Percentiles rank a stretch among this genome's conserved stretches.
phyloP scores from a whole-genome alignment of 352 stramenopile genomes.

The Poterioochromonas sp. region DNA sequence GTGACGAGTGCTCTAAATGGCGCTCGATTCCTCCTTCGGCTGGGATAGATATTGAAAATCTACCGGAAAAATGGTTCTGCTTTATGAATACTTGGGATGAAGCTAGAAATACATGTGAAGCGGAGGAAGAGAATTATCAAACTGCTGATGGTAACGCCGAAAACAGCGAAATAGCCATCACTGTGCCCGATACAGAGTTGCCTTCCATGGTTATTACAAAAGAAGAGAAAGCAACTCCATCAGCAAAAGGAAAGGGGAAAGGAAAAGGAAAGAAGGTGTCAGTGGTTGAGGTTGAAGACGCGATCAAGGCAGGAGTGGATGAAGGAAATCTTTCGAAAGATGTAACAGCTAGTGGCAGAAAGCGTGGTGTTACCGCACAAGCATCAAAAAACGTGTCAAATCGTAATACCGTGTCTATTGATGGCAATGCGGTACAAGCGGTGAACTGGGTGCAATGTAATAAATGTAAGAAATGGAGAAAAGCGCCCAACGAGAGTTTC shows the following conservation, averaged over 20 bases:
- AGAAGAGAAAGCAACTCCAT: neutral
- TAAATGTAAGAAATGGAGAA: constrained; percentile 28
- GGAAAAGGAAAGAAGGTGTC: neutral
- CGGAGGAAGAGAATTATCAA: neutral
- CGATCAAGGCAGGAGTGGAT: neutral
- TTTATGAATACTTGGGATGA: neutral
- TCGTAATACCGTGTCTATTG: neutral
- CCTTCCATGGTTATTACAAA: neutral
- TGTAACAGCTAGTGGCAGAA: neutral
- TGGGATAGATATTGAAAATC: neutral
- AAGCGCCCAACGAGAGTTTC: neutral
- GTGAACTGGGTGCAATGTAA: constrained; percentile 24
- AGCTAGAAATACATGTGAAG: constrained; percentile 1
- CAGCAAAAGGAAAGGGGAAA: neutral
- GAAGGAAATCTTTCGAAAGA: neutral
- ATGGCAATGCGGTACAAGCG: neutral
- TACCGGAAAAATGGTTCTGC: constrained; percentile 31
- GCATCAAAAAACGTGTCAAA: neutral
- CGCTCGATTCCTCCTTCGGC: neutral
- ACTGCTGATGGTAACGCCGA: neutral
- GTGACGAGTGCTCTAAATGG: constrained; percentile 23
- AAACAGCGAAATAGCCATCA: neutral
- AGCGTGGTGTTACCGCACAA: neutral
- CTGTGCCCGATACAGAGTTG: neutral
- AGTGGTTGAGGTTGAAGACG: neutral